A percentile compares a stretch with the other conserved stretches of the same genome.
Conservation (phyloP, 2,329 filamentous ascomycete genomes). For the Trichoderma atrobrunneum region DNA sequence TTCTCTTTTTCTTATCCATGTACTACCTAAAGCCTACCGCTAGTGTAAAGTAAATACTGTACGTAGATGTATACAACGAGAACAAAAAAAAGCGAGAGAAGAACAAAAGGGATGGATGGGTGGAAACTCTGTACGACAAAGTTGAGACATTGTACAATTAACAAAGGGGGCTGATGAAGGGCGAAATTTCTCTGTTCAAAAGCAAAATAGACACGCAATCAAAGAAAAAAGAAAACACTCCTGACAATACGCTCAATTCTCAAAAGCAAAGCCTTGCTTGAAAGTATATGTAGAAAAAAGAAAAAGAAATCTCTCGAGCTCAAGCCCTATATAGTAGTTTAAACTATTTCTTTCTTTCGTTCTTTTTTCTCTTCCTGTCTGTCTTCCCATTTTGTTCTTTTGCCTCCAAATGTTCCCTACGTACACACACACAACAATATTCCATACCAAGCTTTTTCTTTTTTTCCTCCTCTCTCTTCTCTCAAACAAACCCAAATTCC, state of each 20-base stretch:
- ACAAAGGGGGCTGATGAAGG: not conserved
- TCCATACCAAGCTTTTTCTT: not conserved
- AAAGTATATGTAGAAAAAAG: not conserved
- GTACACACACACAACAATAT: not conserved
- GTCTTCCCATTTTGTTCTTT: not conserved
- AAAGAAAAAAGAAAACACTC: not conserved
- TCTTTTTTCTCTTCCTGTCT: not conserved
- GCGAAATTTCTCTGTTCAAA: not conserved
- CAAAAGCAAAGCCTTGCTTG: not conserved
- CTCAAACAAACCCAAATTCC: not conserved
- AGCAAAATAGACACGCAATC: not conserved
- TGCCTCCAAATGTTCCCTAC: not conserved
- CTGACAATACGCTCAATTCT: not conserved
- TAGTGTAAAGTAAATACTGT: conserved; percentile 3
- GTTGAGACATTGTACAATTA: conserved; percentile 4
- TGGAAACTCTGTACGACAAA: not conserved
- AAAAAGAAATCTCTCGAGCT: not conserved
- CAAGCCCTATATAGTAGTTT: not conserved
- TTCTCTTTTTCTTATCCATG: not conserved
- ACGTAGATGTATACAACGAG: not conserved
- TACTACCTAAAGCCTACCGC: not conserved
- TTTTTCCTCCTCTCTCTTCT: not conserved
- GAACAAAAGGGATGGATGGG: not conserved
- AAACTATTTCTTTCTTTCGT: not conserved
- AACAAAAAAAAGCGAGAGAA: not conserved